Base-by-base conservation (phyloP, 1,139 yeast genomes). In the Kodamaea fungicola region DNA sequence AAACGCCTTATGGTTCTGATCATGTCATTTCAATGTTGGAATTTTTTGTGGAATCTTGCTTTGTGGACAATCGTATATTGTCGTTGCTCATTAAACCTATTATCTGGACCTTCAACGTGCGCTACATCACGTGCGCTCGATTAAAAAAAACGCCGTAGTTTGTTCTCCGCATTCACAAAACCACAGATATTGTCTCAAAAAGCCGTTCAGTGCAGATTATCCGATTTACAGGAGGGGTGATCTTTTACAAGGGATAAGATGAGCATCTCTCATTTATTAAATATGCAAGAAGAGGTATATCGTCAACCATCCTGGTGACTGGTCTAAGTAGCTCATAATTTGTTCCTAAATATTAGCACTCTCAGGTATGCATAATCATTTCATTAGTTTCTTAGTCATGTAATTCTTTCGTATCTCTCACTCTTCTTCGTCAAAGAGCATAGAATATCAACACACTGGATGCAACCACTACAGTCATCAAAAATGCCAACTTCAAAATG, bases 391-490 rank as follows among this genome's bases (percentile, higher is more conserved):
- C 27, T 9, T 16, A 16, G 5, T 16, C 19, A 16, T 16, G 3
- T 16, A 16, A 16, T 4, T 31, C 7, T 23, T 19, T 13, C 8
- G 26, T 12, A 10, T 9, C 9, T 13, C n/a, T n/a, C n/a, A n/a
- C n/a, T n/a, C n/a, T n/a, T n/a, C n/a, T n/a, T n/a, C n/a, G 19
- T 43, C 46, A 61, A 32, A 65, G 49, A 3, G 72, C 72, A 40
- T 57, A 63, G 46, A 67, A 65, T n/a, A 66, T 62, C 42, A 67
- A 54, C 10, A 67, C 58, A 4, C 67, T 61, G 28, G 62, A 58
- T 2, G 68, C 71, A 30, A 57, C 40, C 22, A 67, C 71, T 7
- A 64, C 53, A 2, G 43, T 31, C 44, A 56, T 50, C 35, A 67
- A 58, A 13, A 66, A 48, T 4, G 57, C 16, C 28, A 66, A 47